phyloP scores from a whole-genome alignment of 2,329 filamentous ascomycete species.

The Hypoxylon sp. region DNA sequence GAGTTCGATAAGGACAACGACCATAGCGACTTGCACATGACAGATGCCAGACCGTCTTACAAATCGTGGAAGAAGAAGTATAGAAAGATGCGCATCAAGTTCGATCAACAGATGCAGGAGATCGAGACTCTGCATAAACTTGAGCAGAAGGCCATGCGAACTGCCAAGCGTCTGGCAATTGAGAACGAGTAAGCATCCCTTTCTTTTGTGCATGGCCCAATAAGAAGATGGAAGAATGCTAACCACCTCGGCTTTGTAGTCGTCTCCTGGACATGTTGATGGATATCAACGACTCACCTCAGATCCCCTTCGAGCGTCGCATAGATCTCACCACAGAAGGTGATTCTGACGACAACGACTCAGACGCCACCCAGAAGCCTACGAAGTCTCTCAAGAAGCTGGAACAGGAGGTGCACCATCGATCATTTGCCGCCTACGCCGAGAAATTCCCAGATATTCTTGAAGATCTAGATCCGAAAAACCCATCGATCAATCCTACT shows the following conservation, averaged over 20 bases:
- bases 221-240: conserved; percentile 4
- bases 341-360: conserved; percentile 60
- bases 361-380: conserved; percentile 56
- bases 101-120: conserved; percentile 83
- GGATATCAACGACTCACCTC: conserved; percentile 87
- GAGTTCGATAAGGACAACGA: conserved; percentile 56
- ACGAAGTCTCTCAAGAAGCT: conserved; percentile 67
- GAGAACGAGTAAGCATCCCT: conserved; percentile 84
- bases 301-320: conserved; percentile 81
- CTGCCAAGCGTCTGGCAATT: conserved; percentile 86
- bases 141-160: conserved; percentile 84
- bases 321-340: conserved; percentile 75
- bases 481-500: conserved; percentile 70
- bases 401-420: conserved; percentile 67
- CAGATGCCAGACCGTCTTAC: conserved; percentile 68
- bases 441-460: conserved; percentile 74
- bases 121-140: conserved; percentile 86
- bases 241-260: conserved; percentile 62
- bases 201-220: conserved; percentile 4
- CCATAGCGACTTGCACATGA: conserved; percentile 55
- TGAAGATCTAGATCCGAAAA: conserved; percentile 64
- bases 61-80: conserved; percentile 94
- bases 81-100: conserved; percentile 86
- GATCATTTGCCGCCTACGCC: conserved; percentile 67
- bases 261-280: conserved; percentile 90